Evolutionary conservation across 2,329 filamentous ascomycete species (phyloP).

Genomic region (Tolypocladium capitatum): DNA sequence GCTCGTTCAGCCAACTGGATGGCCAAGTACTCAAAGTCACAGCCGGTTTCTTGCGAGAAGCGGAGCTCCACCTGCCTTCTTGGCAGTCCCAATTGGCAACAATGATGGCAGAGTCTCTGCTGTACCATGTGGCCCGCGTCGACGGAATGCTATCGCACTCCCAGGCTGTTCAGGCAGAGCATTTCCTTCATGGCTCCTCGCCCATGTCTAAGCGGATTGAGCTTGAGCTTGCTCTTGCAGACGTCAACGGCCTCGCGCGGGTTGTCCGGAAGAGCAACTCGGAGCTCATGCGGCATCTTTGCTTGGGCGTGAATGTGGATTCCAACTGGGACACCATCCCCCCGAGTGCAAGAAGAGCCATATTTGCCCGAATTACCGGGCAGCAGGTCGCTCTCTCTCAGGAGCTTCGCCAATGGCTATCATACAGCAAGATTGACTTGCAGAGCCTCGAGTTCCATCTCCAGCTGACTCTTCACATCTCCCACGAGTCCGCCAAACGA

Average conservation of each 20-base stretch:
- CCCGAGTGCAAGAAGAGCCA: slow-evolving; percentile 14
- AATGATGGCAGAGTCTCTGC: slow-evolving; percentile 16
- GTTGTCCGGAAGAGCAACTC: slow-evolving; percentile 16
- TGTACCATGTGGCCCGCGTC: slow-evolving; percentile 20
- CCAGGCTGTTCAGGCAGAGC: slow-evolving; percentile 19
- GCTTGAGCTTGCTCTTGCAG: slow-evolving; percentile 18
- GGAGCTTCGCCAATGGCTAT: slow-evolving; percentile 13
- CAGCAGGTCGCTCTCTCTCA: slow-evolving; percentile 8
- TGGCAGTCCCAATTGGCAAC: slow-evolving; percentile 13
- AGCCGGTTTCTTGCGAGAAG: slow-evolving; percentile 12
- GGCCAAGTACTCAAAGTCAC: slow-evolving; percentile 11
- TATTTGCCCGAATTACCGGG: slow-evolving; percentile 17
- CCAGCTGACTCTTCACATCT: slow-evolving; percentile 7
- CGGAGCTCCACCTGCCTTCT: slow-evolving; percentile 10
- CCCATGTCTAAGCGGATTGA: slow-evolving; percentile 17
- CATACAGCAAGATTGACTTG: slow-evolving; percentile 11
- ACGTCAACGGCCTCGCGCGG: slow-evolving; percentile 10
- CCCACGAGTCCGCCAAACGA: slow-evolving; percentile 6
- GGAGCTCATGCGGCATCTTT: slow-evolving; percentile 20
- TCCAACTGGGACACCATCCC: slow-evolving; percentile 17
- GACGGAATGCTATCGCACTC: slow-evolving; percentile 13
- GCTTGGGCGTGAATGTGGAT: slow-evolving; percentile 18
- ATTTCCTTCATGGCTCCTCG: slow-evolving; percentile 14
- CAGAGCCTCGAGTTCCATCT: slow-evolving; percentile 16
- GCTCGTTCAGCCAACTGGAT: slow-evolving; percentile 12